Percentiles rank a stretch among this genome's conserved stretches.
Evolutionary conservation across 2,329 filamentous ascomycete species (phyloP).

Genomic region (Cryphonectria nitschkei): DNA sequence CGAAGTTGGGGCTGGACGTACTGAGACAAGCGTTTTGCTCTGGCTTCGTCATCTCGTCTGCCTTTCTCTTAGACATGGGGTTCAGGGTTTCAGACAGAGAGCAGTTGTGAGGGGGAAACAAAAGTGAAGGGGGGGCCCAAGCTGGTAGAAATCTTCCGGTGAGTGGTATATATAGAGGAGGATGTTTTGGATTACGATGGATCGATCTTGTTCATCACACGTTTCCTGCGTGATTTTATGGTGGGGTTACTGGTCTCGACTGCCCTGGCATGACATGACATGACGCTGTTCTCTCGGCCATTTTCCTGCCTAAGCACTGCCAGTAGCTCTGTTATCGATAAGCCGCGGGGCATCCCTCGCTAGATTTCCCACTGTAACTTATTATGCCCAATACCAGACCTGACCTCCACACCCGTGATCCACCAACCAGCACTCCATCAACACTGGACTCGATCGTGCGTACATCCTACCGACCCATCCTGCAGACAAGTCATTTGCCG

Average conservation of each 20-base stretch:
- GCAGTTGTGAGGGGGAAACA: not conserved
- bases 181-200: conserved; percentile 5
- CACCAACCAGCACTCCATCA: not conserved
- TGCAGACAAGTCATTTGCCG: not conserved
- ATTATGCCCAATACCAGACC: not conserved
- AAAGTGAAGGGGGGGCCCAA: not conserved
- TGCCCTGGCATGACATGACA: conserved; percentile 19
- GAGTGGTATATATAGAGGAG: conserved; percentile 25
- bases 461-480: not conserved
- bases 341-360: conserved; percentile 25
- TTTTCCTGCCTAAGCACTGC: not conserved
- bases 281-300: conserved; percentile 16
- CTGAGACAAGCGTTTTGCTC: conserved; percentile 66
- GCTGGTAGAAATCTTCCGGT: not conserved
- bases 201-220: conserved; percentile 21
- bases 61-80: conserved; percentile 29
- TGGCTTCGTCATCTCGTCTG: conserved; percentile 53
- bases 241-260: conserved; percentile 24
- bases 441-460: not conserved
- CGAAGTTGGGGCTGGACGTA: conserved; percentile 49
- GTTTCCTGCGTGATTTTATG: conserved; percentile 29
- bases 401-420: not conserved
- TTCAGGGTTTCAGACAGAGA: conserved; percentile 1
- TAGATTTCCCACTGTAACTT: not conserved
- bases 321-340: conserved; percentile 10